Evolutionary conservation across 805 yeast species (phyloP).

Genomic region (Yamadazyma olivae): DNA sequence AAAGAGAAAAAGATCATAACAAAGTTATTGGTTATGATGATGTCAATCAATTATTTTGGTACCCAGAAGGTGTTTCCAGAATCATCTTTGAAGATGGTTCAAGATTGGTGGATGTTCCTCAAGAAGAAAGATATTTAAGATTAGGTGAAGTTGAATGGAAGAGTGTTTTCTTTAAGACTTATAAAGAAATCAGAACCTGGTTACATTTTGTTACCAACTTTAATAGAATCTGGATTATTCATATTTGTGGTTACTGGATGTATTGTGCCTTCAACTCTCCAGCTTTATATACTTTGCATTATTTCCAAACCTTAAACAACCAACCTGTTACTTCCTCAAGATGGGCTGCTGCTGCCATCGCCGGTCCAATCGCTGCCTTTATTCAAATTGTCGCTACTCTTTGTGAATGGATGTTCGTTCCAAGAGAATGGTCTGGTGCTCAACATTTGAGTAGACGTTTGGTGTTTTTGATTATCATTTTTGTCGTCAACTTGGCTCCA

Average conservation of each 20-base stretch:
- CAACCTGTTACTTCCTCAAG: slow-evolving; percentile 86
- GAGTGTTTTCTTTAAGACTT: slow-evolving; percentile 91
- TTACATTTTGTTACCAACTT: slow-evolving; percentile 91
- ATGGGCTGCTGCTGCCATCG: slow-evolving; percentile 92
- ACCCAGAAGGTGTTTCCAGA: slow-evolving; percentile 96
- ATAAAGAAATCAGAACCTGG: slow-evolving; percentile 96
- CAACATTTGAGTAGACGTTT: slow-evolving; percentile 91
- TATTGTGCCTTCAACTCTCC: slow-evolving; percentile 92
- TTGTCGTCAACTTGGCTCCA: slow-evolving; percentile 78
- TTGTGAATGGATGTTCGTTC: slow-evolving; percentile 94
- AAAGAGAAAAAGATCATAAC: slow-evolving; percentile 84
- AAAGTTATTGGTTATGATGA: slow-evolving; percentile 91
- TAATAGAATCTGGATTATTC: slow-evolving; percentile 98
- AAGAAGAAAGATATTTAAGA: slow-evolving; percentile 82
- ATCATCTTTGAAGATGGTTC: slow-evolving; percentile 90
- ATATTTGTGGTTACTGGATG: slow-evolving; percentile 89
- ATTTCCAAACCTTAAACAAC: slow-evolving; percentile 77
- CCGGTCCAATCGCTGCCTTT: slow-evolving; percentile 81
- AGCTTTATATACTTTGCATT: slow-evolving; percentile 82
- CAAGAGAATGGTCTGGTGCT: slow-evolving; percentile 99
- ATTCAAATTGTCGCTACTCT: slow-evolving; percentile 86
- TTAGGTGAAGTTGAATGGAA: slow-evolving; percentile 93
- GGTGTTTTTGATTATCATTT: slow-evolving; percentile 63
- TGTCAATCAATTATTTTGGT: slow-evolving; percentile 98
- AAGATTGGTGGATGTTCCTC: slow-evolving; percentile 84